Percentiles rank a stretch among this genome's conserved stretches.
These are phyloP conservation scores for Achaetomium macrosporum DNA, from an alignment of 2,329 filamentous ascomycete species.

Conservation along the genomic window DNA sequence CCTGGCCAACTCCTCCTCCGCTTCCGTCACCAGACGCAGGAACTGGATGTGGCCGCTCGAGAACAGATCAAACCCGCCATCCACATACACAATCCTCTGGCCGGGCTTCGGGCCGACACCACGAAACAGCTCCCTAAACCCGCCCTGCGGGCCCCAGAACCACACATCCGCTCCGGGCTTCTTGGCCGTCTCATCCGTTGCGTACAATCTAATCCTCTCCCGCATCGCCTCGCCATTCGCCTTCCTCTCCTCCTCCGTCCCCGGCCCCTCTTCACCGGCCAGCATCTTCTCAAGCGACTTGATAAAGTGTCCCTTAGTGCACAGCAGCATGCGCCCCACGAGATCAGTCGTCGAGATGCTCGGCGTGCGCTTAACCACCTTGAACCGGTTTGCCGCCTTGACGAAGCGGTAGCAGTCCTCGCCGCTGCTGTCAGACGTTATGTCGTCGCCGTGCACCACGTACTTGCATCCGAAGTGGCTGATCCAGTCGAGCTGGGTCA, in stretches of 20 bases:
- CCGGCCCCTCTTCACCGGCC: conserved; percentile 65
- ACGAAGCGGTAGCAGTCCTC: conserved; percentile 98
- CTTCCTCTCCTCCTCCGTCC: conserved; percentile 59
- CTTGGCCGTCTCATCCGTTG: conserved; percentile 76
- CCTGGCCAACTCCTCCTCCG: conserved; percentile 64
- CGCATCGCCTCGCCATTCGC: conserved; percentile 62
- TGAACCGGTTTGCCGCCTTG: conserved; percentile 88
- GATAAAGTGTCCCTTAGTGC: conserved; percentile 92
- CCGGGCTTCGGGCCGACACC: conserved; percentile 68
- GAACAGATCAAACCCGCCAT: conserved; percentile 95
- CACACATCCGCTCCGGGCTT: conserved; percentile 77
- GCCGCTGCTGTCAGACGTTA: conserved; percentile 87
- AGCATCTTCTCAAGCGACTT: conserved; percentile 66
- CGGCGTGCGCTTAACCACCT: conserved; percentile 92
- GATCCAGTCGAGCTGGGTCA: conserved; percentile 90
- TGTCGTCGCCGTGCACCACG: conserved; percentile 95
- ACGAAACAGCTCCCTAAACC: conserved; percentile 61
- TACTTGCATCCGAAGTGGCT: conserved; percentile 92
- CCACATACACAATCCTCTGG: conserved; percentile 87
- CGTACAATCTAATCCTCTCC: conserved; percentile 76
- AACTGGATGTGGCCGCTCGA: conserved; percentile 97
- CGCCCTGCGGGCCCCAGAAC: conserved; percentile 61
- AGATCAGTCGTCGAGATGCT: conserved; percentile 96
- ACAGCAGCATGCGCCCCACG: conserved; percentile 95
- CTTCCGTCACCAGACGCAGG: conserved; percentile 66